These are phyloP conservation scores for California macrophylla DNA, from an alignment of 441 rosid species.

Conservation along the genomic window DNA sequence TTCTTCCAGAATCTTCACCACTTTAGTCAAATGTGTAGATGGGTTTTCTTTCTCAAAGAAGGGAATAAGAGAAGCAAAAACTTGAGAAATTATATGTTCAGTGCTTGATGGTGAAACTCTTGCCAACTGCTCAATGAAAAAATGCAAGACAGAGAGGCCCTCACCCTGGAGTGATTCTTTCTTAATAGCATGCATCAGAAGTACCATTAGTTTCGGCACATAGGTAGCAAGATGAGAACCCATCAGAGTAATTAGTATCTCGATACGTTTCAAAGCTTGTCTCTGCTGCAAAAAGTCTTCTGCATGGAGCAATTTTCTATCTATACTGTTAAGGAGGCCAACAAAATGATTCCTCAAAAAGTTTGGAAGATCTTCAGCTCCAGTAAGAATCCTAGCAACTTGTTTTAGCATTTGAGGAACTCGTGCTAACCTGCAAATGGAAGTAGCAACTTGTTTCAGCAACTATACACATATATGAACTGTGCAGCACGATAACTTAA, in stretches of 20 bases:
- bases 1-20: slow-evolving; percentile 80
- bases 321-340: slow-evolving; percentile 90
- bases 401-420: slow-evolving; percentile 77
- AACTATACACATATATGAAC: background rate
- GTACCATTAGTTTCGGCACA: slow-evolving; percentile 94
- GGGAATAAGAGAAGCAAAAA: slow-evolving; percentile 93
- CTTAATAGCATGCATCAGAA: slow-evolving; percentile 87
- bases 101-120: slow-evolving; percentile 76
- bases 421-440: slow-evolving; percentile 57
- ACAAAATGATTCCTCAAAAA: slow-evolving; percentile 96
- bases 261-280: slow-evolving; percentile 87
- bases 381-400: slow-evolving; percentile 72
- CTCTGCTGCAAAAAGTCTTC: slow-evolving; percentile 67
- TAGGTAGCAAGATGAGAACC: slow-evolving; percentile 80
- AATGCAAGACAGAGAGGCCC: slow-evolving; percentile 85
- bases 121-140: slow-evolving; percentile 70
- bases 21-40: slow-evolving; percentile 46
- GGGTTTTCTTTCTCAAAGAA: slow-evolving; percentile 70
- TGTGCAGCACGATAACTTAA: slow-evolving; percentile 5
- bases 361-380: slow-evolving; percentile 71
- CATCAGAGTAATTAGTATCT: slow-evolving; percentile 92
- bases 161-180: slow-evolving; percentile 83
- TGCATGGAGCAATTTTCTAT: slow-evolving; percentile 88
- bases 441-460: slow-evolving; percentile 14
- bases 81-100: slow-evolving; percentile 85